Conservation (phyloP, 1,284 basidiomycete genomes). For the Cryptococcus deneoformans region DNA sequence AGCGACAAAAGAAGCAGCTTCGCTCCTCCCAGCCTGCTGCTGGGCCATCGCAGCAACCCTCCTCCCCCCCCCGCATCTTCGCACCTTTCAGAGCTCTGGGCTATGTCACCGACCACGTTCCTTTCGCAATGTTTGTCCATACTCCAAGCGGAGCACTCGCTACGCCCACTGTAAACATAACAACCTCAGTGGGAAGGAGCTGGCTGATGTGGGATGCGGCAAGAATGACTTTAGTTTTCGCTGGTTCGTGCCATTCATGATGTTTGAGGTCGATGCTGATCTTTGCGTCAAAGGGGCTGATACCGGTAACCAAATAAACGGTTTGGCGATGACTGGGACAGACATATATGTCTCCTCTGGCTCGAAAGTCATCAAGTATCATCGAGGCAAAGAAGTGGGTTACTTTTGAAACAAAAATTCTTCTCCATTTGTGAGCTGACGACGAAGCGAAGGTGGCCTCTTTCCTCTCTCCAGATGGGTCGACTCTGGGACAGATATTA, state of each 20-base stretch:
- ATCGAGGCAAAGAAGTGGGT: conserved; percentile 79
- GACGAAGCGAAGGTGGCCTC: neutral
- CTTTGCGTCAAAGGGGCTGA: conserved; percentile 64
- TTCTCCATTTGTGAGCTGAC: neutral
- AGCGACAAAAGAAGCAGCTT: conserved; percentile 9
- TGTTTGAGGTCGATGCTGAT: neutral
- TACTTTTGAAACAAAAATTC: conserved; percentile 32
- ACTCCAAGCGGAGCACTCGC: conserved; percentile 82
- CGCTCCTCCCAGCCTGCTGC: conserved; percentile 11
- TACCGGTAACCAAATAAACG: conserved; percentile 66
- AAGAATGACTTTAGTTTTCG: conserved; percentile 88
- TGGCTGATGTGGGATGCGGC: conserved; percentile 98
- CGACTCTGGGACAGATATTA: conserved; percentile 54
- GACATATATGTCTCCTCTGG: conserved; percentile 80
- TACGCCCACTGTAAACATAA: conserved; percentile 73
- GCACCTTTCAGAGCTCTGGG: conserved; percentile 94
- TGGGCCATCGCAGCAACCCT: conserved; percentile 14
- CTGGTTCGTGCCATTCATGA: conserved; percentile 61
- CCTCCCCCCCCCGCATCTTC: conserved; percentile 58
- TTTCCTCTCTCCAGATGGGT: conserved; percentile 29
- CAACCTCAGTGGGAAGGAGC: conserved; percentile 84
- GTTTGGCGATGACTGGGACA: conserved; percentile 78
- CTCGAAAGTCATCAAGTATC: conserved; percentile 68
- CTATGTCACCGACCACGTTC: conserved; percentile 85
- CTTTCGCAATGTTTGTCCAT: conserved; percentile 83